Conservation (phyloP, 2,329 filamentous ascomycete species). For the Madurella fahalii region DNA sequence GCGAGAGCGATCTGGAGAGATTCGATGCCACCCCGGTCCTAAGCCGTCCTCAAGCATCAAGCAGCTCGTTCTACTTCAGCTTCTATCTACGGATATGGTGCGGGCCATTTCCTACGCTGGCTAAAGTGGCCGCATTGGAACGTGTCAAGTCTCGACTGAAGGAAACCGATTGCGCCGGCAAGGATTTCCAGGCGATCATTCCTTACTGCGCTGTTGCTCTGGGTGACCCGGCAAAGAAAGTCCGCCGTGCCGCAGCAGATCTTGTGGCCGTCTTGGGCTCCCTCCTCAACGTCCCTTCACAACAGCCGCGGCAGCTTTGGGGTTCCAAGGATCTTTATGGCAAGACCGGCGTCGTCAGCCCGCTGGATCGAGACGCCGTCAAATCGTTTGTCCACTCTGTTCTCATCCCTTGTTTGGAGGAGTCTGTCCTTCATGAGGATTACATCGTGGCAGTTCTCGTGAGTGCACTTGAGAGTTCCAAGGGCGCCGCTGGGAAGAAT, state of each 20-base stretch:
- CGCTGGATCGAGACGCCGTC: slow-evolving; percentile 55
- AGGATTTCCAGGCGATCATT: slow-evolving; percentile 74
- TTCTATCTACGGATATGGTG: slow-evolving; percentile 76
- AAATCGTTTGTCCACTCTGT: slow-evolving; percentile 60
- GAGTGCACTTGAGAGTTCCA: slow-evolving; percentile 53
- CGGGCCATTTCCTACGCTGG: slow-evolving; percentile 64
- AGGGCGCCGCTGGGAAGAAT: slow-evolving; percentile 23
- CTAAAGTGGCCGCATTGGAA: slow-evolving; percentile 65
- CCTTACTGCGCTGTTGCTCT: slow-evolving; percentile 76
- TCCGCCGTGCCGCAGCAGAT: slow-evolving; percentile 71
- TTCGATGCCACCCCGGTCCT: slow-evolving; percentile 56
- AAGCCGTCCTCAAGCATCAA: slow-evolving; percentile 49
- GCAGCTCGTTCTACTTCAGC: slow-evolving; percentile 64
- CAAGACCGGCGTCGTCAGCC: slow-evolving; percentile 47
- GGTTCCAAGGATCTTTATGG: slow-evolving; percentile 64
- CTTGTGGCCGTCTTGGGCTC: slow-evolving; percentile 56
- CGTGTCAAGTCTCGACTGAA: slow-evolving; percentile 57
- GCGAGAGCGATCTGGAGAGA: slow-evolving; percentile 40
- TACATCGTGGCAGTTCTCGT: slow-evolving; percentile 65
- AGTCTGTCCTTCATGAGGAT: slow-evolving; percentile 74
- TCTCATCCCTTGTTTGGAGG: slow-evolving; percentile 74
- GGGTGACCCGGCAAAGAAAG: slow-evolving; percentile 68
- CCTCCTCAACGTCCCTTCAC: slow-evolving; percentile 37
- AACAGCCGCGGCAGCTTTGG: slow-evolving; percentile 44
- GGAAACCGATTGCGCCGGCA: slow-evolving; percentile 41